Percentiles rank a stretch among this genome's conserved stretches.
Conservation (phyloP, 2,329 filamentous ascomycete genomes). For the Calonectria pauciramosa region DNA sequence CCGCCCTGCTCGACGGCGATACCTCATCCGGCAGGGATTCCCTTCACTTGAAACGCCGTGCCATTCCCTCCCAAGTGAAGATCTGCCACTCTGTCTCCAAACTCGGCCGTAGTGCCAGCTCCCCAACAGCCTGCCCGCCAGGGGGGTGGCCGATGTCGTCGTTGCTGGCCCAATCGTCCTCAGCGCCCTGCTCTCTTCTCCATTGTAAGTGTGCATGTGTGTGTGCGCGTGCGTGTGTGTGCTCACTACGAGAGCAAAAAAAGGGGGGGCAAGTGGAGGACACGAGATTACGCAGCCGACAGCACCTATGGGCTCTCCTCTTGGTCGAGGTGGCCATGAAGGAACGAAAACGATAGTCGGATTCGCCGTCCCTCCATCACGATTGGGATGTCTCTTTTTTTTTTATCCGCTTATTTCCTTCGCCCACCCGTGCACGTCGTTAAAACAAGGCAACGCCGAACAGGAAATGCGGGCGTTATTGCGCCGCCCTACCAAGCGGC, state of each 20-base stretch:
- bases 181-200: neutral
- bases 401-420: neutral
- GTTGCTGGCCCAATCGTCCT: constrained; percentile 4
- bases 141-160: neutral
- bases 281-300: neutral
- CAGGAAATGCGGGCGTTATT: neutral
- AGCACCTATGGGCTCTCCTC: neutral
- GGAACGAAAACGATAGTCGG: neutral
- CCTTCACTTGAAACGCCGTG: constrained; percentile 51
- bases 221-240: neutral
- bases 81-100: constrained; percentile 36
- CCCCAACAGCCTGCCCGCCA: constrained; percentile 23
- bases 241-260: neutral
- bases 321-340: neutral
- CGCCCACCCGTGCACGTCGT: neutral
- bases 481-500: constrained; percentile 3
- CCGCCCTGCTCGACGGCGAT: constrained; percentile 39
- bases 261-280: neutral
- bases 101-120: constrained; percentile 28
- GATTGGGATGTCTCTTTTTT: neutral
- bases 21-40: constrained; percentile 48
- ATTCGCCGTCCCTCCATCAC: neutral
- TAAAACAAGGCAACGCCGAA: neutral
- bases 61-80: constrained; percentile 43
- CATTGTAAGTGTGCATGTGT: neutral